phyloP scores from a whole-genome alignment of 805 yeast species.

The Phaffomyces opuntiae region DNA sequence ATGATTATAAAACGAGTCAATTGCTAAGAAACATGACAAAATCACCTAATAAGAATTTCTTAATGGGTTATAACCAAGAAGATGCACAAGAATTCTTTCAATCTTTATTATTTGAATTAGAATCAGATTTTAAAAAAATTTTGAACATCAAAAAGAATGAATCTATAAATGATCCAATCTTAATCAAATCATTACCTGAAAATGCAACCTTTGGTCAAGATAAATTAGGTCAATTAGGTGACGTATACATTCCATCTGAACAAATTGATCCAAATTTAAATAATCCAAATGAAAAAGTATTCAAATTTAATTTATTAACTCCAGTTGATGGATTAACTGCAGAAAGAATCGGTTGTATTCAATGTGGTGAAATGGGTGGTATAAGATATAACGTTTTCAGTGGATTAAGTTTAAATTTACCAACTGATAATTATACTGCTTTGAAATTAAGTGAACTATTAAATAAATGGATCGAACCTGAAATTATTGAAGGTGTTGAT shows the following conservation, averaged over 20 bases:
- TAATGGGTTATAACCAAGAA: slow-evolving; percentile 85
- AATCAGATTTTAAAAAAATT: slow-evolving; percentile 41
- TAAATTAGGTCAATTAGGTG: slow-evolving; percentile 50
- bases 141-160: slow-evolving; percentile 4
- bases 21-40: slow-evolving; percentile 64
- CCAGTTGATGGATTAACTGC: slow-evolving; percentile 91
- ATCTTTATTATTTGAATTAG: slow-evolving; percentile 59
- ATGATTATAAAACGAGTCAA: slow-evolving; percentile 55
- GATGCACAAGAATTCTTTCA: slow-evolving; percentile 97
- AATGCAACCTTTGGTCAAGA: slow-evolving; percentile 35
- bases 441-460: slow-evolving; percentile 46
- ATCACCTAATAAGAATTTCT: slow-evolving; percentile 70
- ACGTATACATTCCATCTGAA: slow-evolving; percentile 61
- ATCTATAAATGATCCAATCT: slow-evolving; percentile 17
- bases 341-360: slow-evolving; percentile 83
- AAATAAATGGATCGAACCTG: slow-evolving; percentile 67
- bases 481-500: slow-evolving; percentile 86
- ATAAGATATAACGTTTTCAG: slow-evolving; percentile 73
- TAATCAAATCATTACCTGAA: slow-evolving; percentile 25
- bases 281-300: slow-evolving; percentile 36
- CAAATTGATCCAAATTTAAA: slow-evolving; percentile 68
- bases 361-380: slow-evolving; percentile 93
- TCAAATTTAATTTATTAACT: slow-evolving; percentile 56
- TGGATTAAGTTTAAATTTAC: slow-evolving; percentile 67
- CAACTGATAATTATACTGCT: slow-evolving; percentile 38